Evolutionary conservation across 306 rosid genomes (phyloP), one percentile per base, ranked within the genome.

Genomic region (Albizia julibrissin): DNA sequence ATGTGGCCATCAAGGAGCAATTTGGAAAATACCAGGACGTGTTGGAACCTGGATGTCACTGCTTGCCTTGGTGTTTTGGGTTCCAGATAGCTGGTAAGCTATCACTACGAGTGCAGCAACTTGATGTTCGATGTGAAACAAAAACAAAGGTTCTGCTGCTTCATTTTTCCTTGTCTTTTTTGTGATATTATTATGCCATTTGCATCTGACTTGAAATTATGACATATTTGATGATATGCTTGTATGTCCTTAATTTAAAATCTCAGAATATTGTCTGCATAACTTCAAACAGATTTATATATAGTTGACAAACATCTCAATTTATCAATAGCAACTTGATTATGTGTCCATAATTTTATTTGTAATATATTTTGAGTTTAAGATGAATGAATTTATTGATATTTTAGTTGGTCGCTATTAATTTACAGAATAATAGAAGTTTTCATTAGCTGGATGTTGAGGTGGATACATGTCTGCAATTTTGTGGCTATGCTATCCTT

Each of bases 31-130:
- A 85, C 31, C 31, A 12, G 58, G 85, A 77, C 5, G 87, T 92
- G 68, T 88, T 92, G 37, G 84, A 89, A 64, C 97, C 95, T 33
- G 95, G 97, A 34, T 87, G 92, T 26, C 97, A 91, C 82, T 89
- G 90, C 31, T 58, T 92, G 82, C 93, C 97, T 74, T 88, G 97
- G 97, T 91, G 90, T 75, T 8, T 89, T 3, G 95, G 95, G 15
- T 87, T 74, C 80, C 78, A 83, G 85, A 61, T 89, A 16, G 92
- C 91, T 34, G 92, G 95, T 77, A 69, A 80, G 61, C 86, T 92
- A 14, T 83, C 95, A 2, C 70, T 91, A 7, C 95, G 95, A 19
- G 94, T 92, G 69, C 90, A 86, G 74, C 93, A 92, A 78, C 87
- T 92, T 33, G 90, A 87, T 81, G 92, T 92, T 16, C 79, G 82